Base-by-base conservation (phyloP, 116 monocot species). In the Papilionanthe hybrid region DNA sequence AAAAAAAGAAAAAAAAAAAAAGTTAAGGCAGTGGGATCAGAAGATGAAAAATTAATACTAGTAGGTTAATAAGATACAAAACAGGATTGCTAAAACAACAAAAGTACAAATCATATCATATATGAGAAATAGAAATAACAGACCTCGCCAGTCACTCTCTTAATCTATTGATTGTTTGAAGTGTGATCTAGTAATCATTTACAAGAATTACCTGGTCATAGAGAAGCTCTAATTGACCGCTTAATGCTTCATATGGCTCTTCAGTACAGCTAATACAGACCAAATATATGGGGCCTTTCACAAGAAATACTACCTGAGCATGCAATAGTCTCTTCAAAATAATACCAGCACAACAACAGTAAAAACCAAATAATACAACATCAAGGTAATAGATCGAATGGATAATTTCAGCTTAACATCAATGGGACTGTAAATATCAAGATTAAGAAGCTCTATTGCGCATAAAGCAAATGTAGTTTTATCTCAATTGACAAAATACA, bases 221-320 rank as follows among this genome's bases (percentile, higher is more conserved):
- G 9, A 99, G 80, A 58, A 95, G 93, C 78, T 99, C 99, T 75
- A 99, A 75, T 81, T 99, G 99, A 65, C 88, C 95, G 60, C 75
- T 90, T 66, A 99, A 85, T 80, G 92, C 86, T 63, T 93, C 99
- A 82, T 92, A 85, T 30, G 99, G 88, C 81, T 99, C 99, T 77
- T 99, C 99, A 55, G 95, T 99, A 83, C 93, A 99, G 80, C 95
- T 89, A 82, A 99, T 99, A 80, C 99, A 93, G 8, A 93, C 99
- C 81, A 99, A 86, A 86, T 99, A 99, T 83, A 99, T 90, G 78
- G 99, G 99, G 60, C 93, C 99, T 86, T 99, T 99, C 79, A 99
- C 99, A 81, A 99, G 89, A 87, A 99, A 99, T 80, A 99, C 86
- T 78, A 99, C 89, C 99, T 99, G 92, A 78, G 81, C 27, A 60